Evolutionary conservation across 805 yeast genomes (phyloP), one percentile per base, ranked within the genome.

Genomic region (Monosporozyma solicola): DNA sequence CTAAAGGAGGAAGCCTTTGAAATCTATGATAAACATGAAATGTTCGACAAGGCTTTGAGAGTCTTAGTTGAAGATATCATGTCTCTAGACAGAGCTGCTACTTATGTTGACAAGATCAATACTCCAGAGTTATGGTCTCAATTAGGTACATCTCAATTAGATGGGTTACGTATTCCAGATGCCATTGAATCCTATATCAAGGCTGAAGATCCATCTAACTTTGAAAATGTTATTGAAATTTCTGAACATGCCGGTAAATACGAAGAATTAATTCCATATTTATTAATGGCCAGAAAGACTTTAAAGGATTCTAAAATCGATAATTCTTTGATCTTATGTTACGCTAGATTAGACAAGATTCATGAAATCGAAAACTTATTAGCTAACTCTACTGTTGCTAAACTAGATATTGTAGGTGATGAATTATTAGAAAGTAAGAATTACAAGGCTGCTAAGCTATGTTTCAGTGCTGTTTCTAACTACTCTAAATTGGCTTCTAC

Each of bases 401-500:
- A 92, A 62, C 75, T 90, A 64, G 96, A 94, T 66, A 69, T 77
- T 16, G 90, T 92, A 65, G 99, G 99, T 73, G 99, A 94, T 71
- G 85, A 83, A 67, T 78, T 94, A 63, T 87, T 85, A 61, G 88
- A 82, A 51, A 80, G 81, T 55, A 80, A 83, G 63, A 85, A 90
- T 72, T 94, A 87, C 74, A 83, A 87, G 63, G 98, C 97, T 49
- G 97, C 99, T 44, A 92, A 90, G 73, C 75, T 89, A 57, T 80
- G 95, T 62, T 94, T 80, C 72, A 75, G 90, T 9, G 85, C 83
- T 58, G 84, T 92, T 54, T 89, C 97, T 43, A 94, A 92, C 74
- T 92, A 95, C 78, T 85, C 97, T 49, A 94, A 91, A 71, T 80
- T 94, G 62, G 98, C 99, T 15, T 86, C 96, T n/a, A 92, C 98